phyloP scores from a whole-genome alignment of 2,329 filamentous ascomycete genomes.

The Mollisiaceae sp. region DNA sequence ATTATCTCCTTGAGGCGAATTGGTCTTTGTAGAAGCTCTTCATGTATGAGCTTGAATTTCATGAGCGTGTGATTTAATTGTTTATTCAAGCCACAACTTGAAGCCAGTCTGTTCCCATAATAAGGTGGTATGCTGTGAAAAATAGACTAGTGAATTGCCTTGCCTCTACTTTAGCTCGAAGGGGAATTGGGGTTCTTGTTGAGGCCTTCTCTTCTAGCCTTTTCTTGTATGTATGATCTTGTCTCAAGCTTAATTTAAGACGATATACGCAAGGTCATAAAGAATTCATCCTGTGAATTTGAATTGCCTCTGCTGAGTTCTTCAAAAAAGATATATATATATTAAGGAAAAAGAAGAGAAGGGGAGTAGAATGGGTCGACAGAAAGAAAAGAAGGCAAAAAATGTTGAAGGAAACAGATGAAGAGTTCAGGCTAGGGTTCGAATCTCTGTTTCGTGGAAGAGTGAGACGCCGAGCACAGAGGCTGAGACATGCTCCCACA shows the following conservation, averaged over 20 bases:
- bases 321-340: too few species aligned
- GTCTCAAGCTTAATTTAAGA: conserved; percentile 29
- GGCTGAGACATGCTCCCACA: conserved; percentile 20
- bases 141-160: conserved; percentile 42
- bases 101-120: conserved; percentile 58
- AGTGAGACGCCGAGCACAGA: conserved; percentile 19
- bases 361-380: background rate
- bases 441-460: background rate
- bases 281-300: conserved; percentile 34
- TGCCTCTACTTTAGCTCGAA: conserved; percentile 38
- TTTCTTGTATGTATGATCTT: conserved; percentile 33
- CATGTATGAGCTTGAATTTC: conserved; percentile 39
- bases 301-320: conserved; percentile 15
- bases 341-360: too few species aligned
- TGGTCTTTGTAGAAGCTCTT: conserved; percentile 44
- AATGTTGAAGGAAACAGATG: background rate
- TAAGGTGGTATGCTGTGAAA: conserved; percentile 52
- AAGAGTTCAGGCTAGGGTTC: background rate
- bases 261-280: too few species aligned
- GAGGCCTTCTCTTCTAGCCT: conserved; percentile 28
- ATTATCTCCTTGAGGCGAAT: conserved; percentile 39
- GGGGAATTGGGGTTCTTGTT: conserved; percentile 27
- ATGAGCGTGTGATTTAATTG: background rate
- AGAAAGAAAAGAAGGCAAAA: conserved; percentile 6
- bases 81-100: conserved; percentile 51